phyloP scores from a whole-genome alignment of 202 grass and related monocot genomes.

The Elaeis oleifera region DNA sequence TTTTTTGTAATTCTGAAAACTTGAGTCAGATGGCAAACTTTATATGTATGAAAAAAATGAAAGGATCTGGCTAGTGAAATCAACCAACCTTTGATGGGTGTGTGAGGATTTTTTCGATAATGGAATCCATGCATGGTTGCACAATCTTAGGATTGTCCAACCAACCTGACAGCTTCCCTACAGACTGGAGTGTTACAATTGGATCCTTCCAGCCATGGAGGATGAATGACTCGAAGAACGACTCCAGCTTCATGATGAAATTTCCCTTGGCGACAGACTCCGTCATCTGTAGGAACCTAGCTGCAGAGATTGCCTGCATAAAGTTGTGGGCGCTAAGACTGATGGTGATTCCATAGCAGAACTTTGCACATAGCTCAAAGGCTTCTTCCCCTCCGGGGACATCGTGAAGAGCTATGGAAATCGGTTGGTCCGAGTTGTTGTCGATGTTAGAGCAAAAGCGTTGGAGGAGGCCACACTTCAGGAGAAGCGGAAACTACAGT shows the following conservation, averaged over 20 bases:
- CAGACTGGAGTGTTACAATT: constrained; percentile 40
- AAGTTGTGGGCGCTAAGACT: constrained; percentile 67
- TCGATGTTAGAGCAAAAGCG: constrained; percentile 57
- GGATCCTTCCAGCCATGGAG: constrained; percentile 80
- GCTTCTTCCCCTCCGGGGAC: constrained; percentile 59
- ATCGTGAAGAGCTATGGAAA: constrained; percentile 59
- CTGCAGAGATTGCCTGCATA: constrained; percentile 42
- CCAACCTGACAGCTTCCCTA: constrained; percentile 60
- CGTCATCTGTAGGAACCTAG: constrained; percentile 77
- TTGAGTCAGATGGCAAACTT: too few species aligned
- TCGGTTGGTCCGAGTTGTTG: constrained; percentile 12
- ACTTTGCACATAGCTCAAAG: constrained; percentile 90
- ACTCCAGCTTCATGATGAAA: constrained; percentile 62
- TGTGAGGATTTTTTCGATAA: constrained; percentile 74
- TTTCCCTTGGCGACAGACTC: constrained; percentile 65
- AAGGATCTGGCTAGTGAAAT: neutral
- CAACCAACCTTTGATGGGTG: constrained; percentile 44
- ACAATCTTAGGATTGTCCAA: constrained; percentile 51
- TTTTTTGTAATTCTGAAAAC: too few species aligned
- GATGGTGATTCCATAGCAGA: constrained; percentile 91
- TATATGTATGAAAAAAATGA: neutral
- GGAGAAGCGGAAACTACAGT: constrained; percentile 94
- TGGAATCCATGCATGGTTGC: constrained; percentile 75
- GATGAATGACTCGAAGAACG: constrained; percentile 71
- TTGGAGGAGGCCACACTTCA: constrained; percentile 81